Conservation (phyloP, 805 yeast genomes). For the Yueomyces sp. region DNA sequence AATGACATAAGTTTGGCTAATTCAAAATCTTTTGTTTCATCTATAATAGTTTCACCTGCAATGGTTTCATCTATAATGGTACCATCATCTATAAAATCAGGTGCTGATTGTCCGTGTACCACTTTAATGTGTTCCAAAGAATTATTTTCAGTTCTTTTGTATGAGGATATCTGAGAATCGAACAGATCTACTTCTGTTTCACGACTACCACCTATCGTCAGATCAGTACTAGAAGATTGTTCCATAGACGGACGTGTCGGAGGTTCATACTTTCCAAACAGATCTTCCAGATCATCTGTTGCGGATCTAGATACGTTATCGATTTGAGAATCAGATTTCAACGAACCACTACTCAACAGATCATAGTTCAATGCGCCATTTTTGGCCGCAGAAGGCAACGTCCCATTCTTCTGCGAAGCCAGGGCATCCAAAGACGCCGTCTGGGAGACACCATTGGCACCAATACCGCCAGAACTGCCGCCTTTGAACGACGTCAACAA, state of each 20-base stretch:
- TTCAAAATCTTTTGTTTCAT: conserved; percentile 24
- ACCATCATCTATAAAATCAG: conserved; percentile 6
- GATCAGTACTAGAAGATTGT: no score
- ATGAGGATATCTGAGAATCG: no score
- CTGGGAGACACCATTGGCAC: neutral
- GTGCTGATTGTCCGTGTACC: neutral
- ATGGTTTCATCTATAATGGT: conserved; percentile 4
- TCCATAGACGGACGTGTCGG: no score
- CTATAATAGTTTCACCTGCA: conserved; percentile 13
- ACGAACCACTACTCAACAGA: no score
- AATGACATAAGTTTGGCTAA: conserved; percentile 23
- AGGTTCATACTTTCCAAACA: neutral
- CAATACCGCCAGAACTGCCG: neutral
- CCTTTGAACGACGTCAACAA: conserved; percentile 23
- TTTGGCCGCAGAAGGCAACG: no score
- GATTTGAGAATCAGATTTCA: no score
- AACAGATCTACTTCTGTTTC: no score
- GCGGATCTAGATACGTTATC: neutral
- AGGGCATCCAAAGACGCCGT: neutral
- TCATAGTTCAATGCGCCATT: no score
- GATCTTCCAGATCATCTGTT: neutral
- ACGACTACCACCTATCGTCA: no score
- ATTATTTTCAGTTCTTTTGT: no score
- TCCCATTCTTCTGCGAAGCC: neutral
- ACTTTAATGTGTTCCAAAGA: no score